phyloP scores from a whole-genome alignment of 2,329 filamentous ascomycete genomes.

The Alternaria sp. region DNA sequence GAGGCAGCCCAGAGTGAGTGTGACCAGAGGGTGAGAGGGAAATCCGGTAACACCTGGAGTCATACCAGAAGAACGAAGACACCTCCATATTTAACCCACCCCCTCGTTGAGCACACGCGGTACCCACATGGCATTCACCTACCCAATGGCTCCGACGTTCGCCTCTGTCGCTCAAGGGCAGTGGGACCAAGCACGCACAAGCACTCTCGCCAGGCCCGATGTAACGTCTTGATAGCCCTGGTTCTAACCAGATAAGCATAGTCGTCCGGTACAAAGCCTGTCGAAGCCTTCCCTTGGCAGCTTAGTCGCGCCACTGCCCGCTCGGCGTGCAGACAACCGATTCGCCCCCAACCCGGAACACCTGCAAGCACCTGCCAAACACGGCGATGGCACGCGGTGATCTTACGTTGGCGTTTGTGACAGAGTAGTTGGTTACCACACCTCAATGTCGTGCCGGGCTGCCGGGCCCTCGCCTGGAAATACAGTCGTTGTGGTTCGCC shows the following conservation, averaged over 20 bases:
- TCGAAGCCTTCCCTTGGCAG: conserved; percentile 37
- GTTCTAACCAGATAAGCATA: conserved; percentile 14
- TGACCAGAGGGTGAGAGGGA: conserved; percentile 6
- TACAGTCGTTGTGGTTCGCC: conserved; percentile 9
- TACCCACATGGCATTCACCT: conserved; percentile 4
- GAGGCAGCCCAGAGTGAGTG: conserved; percentile 6
- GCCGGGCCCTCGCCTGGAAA: conserved; percentile 8
- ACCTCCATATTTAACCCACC: conserved; percentile 36
- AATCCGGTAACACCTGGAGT: conserved; percentile 17
- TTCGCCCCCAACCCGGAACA: conserved; percentile 9
- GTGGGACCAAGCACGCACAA: conserved; percentile 32
- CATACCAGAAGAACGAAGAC: conserved; percentile 10
- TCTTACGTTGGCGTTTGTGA: conserved; percentile 29
- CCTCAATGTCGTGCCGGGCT: conserved; percentile 14
- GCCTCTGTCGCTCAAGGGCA: conserved; percentile 15
- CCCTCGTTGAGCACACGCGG: conserved; percentile 7
- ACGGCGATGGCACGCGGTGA: conserved; percentile 15
- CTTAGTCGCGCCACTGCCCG: conserved; percentile 28
- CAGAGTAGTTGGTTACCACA: conserved; percentile 1
- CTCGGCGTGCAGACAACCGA: conserved; percentile 9
- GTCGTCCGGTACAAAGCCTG: conserved; percentile 28
- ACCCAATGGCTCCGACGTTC: conserved; percentile 20
- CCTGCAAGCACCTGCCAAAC: conserved; percentile 35
- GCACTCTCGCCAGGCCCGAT: conserved; percentile 33
- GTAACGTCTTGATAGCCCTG: conserved; percentile 39